A percentile compares a stretch with the other conserved stretches of the same genome.
phyloP scores from a whole-genome alignment of 2,329 filamentous ascomycete genomes.

The Pseudogymnoascus sp. region DNA sequence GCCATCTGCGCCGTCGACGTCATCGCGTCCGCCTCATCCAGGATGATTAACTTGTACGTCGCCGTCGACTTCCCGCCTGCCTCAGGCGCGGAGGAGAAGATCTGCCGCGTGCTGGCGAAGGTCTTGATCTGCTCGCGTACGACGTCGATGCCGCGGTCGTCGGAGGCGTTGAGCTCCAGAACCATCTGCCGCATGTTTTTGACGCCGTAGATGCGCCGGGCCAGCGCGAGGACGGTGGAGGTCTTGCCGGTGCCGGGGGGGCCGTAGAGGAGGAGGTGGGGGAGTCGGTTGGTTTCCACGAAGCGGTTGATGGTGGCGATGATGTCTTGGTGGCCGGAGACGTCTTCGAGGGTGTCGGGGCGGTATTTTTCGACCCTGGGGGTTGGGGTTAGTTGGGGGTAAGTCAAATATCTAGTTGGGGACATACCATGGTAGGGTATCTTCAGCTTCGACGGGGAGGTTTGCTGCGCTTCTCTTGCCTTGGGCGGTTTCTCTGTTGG shows the following conservation, averaged over 20 bases:
- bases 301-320: constrained; percentile 97
- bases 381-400: background rate
- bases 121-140: constrained; percentile 99
- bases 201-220: constrained; percentile 82
- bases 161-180: constrained; percentile 91
- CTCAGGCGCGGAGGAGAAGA: constrained; percentile 65
- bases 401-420: background rate
- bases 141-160: constrained; percentile 95
- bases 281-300: constrained; percentile 85
- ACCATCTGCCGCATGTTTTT: constrained; percentile 98
- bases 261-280: constrained; percentile 92
- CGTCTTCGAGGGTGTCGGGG: constrained; percentile 79
- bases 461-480: constrained; percentile 91
- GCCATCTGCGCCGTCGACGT: constrained; percentile 99
- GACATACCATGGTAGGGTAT: constrained; percentile 79
- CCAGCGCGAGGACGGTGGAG: constrained; percentile 88
- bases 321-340: constrained; percentile 95
- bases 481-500: constrained; percentile 64
- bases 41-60: constrained; percentile 88
- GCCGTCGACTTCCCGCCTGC: constrained; percentile 47
- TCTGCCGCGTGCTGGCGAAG: constrained; percentile 95
- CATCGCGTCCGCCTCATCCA: constrained; percentile 99
- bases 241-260: constrained; percentile 97
- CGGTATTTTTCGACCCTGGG: constrained; percentile 92
- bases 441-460: constrained; percentile 85